A percentile compares a stretch with the other conserved stretches of the same genome.
Conservation (phyloP, 768 basidiomycete species). For the Tulasnella sp. region DNA sequence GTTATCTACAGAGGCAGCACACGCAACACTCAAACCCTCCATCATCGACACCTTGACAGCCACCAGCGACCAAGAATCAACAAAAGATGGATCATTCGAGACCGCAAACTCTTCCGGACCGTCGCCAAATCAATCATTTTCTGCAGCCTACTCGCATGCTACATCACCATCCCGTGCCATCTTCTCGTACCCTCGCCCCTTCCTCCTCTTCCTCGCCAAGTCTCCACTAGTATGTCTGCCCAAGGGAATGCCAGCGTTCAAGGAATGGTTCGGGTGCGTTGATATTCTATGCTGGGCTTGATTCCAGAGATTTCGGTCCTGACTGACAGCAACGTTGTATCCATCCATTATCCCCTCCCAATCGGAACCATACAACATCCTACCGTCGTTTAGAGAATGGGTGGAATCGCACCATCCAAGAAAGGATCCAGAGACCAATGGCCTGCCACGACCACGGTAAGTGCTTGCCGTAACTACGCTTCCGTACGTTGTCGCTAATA, state of each 20-base stretch:
- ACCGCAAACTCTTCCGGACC: neutral
- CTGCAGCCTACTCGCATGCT: too few relatives aligned
- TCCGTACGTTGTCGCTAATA: neutral
- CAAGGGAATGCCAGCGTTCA: conserved; percentile 66
- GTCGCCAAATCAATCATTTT: neutral
- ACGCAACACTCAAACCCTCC: neutral
- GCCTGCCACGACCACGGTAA: conserved; percentile 9
- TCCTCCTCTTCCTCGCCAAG: conserved; percentile 55
- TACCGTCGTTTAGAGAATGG: too few relatives aligned
- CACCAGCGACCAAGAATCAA: neutral
- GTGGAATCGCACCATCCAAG: conserved; percentile 35
- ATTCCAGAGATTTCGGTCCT: neutral
- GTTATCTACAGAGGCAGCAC: neutral
- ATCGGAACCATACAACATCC: neutral
- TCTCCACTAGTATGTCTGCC: conserved; percentile 70
- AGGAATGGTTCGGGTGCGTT: conserved; percentile 81
- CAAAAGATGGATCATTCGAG: neutral
- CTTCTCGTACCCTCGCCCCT: conserved; percentile 60
- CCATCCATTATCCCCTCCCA: neutral
- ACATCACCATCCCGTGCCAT: conserved; percentile 40
- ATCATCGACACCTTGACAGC: too few relatives aligned
- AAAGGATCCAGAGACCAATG: conserved; percentile 50
- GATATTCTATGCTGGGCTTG: conserved; percentile 8
- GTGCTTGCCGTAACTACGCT: neutral
- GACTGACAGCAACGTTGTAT: conserved; percentile 13